Percentiles rank a stretch among this genome's conserved stretches.
Evolutionary conservation across 495 filamentous ascomycete genomes (phyloP).

Genomic region (Cercophora sp.): DNA sequence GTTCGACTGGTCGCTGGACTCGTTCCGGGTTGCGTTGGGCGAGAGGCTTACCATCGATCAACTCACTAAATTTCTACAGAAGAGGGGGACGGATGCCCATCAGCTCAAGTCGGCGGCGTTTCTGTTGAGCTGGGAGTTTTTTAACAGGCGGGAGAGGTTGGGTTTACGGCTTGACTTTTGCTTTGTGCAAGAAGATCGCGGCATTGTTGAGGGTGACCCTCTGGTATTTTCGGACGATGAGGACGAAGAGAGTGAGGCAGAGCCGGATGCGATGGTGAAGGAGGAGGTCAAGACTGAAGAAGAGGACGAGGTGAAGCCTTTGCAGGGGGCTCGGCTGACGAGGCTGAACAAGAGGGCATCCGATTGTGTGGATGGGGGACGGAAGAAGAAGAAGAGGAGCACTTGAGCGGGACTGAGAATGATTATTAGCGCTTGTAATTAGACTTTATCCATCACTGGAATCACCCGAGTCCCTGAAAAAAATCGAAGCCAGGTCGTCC

Average conservation of each 20-base stretch:
- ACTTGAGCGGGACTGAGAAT: too few species aligned
- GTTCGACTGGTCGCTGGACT: background rate
- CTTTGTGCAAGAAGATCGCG: too few species aligned
- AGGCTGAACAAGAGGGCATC: background rate
- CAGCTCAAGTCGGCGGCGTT: conserved; percentile 3
- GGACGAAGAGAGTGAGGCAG: background rate
- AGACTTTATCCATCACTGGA: too few species aligned
- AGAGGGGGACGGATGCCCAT: conserved; percentile 3
- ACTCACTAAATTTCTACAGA: conserved; percentile 5
- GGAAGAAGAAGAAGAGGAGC: background rate
- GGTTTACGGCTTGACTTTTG: background rate
- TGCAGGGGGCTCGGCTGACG: background rate
- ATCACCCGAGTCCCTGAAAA: too few species aligned
- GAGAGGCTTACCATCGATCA: background rate
- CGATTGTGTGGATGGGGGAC: background rate
- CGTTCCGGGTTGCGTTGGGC: conserved; percentile 2
- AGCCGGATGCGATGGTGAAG: background rate
- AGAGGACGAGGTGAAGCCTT: background rate
- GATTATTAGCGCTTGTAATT: too few species aligned
- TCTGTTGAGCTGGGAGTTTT: conserved; percentile 11
- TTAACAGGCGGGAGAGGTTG: conserved; percentile 9
- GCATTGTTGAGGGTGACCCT: background rate
- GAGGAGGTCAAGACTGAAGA: background rate
- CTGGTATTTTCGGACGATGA: background rate
- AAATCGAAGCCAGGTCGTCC: too few species aligned